Conservation (phyloP, 2,329 filamentous ascomycete species). For the Xylariaceae sp. region DNA sequence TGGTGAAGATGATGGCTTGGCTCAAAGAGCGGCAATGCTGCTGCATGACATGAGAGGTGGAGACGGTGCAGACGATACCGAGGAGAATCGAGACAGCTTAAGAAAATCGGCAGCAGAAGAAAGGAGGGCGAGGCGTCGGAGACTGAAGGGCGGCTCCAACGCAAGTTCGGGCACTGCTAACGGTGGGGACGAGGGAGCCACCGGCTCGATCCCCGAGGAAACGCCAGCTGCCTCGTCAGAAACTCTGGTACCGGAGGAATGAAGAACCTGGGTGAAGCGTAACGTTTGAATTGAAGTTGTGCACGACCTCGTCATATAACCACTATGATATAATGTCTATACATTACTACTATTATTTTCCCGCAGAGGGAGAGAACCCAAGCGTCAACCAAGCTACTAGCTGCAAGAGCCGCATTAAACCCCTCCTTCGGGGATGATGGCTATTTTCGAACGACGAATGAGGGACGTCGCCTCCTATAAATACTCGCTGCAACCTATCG, state of each 20-base stretch:
- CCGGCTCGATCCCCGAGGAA: constrained; percentile 25
- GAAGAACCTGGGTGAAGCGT: not conserved
- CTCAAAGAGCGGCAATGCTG: constrained; percentile 79
- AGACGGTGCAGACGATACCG: constrained; percentile 60
- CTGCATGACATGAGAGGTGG: constrained; percentile 78
- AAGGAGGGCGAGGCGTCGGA: constrained; percentile 37
- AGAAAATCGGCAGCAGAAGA: constrained; percentile 54
- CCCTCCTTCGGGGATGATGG: no score
- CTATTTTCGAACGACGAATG: no score
- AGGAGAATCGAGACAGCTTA: constrained; percentile 61
- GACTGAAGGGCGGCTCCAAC: constrained; percentile 35
- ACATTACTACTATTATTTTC: not conserved
- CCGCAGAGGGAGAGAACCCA: not conserved
- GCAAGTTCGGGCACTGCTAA: constrained; percentile 22
- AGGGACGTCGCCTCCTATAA: no score
- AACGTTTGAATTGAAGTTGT: not conserved
- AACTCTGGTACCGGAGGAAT: not conserved
- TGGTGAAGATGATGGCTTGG: constrained; percentile 77
- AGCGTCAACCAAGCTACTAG: not conserved
- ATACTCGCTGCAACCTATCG: no score
- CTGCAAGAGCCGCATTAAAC: not conserved
- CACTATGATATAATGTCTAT: not conserved
- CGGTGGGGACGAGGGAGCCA: constrained; percentile 30
- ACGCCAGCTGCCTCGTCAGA: constrained; percentile 15
- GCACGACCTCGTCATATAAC: not conserved